Conservation (phyloP, 768 basidiomycete species). For the Boletus rubropictus region DNA sequence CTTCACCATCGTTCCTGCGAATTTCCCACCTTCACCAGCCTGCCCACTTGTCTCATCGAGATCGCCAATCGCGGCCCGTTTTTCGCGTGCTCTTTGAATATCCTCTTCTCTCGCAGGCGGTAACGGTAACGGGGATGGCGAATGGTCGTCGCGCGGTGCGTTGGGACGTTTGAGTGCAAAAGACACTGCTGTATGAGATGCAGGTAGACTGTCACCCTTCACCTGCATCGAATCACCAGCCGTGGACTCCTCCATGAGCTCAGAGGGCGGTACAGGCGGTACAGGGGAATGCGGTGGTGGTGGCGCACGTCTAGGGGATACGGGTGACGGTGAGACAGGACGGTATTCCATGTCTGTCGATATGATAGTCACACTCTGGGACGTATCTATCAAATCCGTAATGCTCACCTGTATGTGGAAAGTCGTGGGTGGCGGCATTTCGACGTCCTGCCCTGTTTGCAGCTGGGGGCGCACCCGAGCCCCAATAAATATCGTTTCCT, state of each 20-base stretch:
- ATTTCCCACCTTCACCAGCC: background rate
- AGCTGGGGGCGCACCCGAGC: conserved; percentile 8
- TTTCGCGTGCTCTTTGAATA: conserved; percentile 23
- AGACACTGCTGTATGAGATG: conserved; percentile 36
- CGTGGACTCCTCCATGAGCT: conserved; percentile 31
- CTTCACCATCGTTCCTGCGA: conserved; percentile 3
- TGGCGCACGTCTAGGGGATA: conserved; percentile 21
- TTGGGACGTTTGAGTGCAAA: conserved; percentile 41
- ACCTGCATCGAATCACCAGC: conserved; percentile 3
- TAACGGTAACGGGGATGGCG: conserved; percentile 37
- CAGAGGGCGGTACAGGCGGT: conserved; percentile 30
- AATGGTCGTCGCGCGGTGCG: conserved; percentile 42
- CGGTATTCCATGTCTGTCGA: conserved; percentile 16
- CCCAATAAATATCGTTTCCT: conserved; percentile 21
- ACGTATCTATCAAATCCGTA: background rate
- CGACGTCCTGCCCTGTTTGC: conserved; percentile 6
- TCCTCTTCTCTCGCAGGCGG: conserved; percentile 29
- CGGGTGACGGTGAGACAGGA: conserved; percentile 19
- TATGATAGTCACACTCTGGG: background rate
- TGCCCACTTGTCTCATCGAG: conserved; percentile 7
- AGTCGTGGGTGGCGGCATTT: conserved; percentile 4
- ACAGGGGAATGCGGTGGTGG: conserved; percentile 22
- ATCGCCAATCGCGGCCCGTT: conserved; percentile 10
- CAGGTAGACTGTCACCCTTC: conserved; percentile 33
- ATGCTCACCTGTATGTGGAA: conserved; percentile 10